These are phyloP conservation scores for Juglanconis sp. DNA, from an alignment of 2,329 filamentous ascomycete genomes.

Conservation along the genomic window DNA sequence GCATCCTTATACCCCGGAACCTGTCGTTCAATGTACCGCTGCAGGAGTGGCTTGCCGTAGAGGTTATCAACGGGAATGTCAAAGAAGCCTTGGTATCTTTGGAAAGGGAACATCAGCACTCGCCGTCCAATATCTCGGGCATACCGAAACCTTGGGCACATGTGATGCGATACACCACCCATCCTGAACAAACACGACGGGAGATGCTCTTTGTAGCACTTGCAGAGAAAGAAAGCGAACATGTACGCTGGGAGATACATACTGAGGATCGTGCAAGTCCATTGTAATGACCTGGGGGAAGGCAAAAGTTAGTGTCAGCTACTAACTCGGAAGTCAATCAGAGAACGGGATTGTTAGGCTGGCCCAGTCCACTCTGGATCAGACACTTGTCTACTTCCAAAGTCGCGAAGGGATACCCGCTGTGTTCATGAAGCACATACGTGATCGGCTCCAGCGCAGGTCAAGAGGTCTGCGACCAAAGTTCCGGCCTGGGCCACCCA, in stretches of 20 bases:
- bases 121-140: background rate
- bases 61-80: constrained; percentile 98
- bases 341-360: background rate
- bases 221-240: too few species aligned
- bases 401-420: background rate
- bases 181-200: background rate
- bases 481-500: constrained; percentile 98
- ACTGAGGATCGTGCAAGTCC: constrained; percentile 90
- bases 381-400: constrained; percentile 10
- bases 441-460: constrained; percentile 93
- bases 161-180: background rate
- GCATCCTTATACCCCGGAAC: constrained; percentile 75
- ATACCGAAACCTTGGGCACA: background rate
- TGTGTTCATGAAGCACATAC: constrained; percentile 41
- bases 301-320: constrained; percentile 6
- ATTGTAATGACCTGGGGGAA: constrained; percentile 75
- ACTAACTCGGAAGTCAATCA: background rate
- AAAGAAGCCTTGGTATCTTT: constrained; percentile 88
- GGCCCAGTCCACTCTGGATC: background rate
- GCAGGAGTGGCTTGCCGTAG: constrained; percentile 75
- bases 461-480: constrained; percentile 88
- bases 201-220: background rate
- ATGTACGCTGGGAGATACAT: background rate
- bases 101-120: constrained; percentile 6
- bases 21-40: constrained; percentile 71